Conservation (phyloP, 768 basidiomycete species). For the Termitomyces titanicus region DNA sequence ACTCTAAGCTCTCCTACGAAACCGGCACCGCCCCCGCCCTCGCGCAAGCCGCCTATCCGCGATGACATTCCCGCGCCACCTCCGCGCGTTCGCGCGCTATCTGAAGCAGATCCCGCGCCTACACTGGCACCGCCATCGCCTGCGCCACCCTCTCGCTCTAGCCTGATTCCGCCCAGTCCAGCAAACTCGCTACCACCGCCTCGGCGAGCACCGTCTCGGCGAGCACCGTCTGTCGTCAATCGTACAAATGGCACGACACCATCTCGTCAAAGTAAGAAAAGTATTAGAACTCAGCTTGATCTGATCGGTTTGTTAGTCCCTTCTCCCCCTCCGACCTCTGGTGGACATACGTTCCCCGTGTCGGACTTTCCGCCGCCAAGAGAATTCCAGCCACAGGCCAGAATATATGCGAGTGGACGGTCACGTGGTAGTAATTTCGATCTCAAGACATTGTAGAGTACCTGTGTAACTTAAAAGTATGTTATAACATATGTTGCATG, state of each 20-base stretch:
- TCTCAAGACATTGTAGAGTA: constrained; percentile 30
- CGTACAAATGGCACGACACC: constrained; percentile 27
- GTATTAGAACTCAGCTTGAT: not conserved
- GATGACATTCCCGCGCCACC: constrained; percentile 29
- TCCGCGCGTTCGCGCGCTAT: constrained; percentile 39
- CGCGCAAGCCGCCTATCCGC: constrained; percentile 27
- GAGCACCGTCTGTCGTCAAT: constrained; percentile 5
- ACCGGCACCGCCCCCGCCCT: constrained; percentile 30
- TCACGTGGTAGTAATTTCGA: constrained; percentile 73
- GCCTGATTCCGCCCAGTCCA: constrained; percentile 21
- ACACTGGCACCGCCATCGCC: constrained; percentile 6
- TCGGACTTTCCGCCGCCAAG: constrained; percentile 77
- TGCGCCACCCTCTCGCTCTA: constrained; percentile 23
- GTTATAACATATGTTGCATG: not conserved
- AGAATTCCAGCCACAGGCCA: constrained; percentile 45
- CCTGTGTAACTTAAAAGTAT: not conserved
- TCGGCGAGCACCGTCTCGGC: constrained; percentile 10
- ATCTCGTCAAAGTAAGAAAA: constrained; percentile 47
- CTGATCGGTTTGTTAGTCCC: constrained; percentile 30
- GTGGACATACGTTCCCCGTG: constrained; percentile 72
- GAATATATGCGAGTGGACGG: constrained; percentile 63
- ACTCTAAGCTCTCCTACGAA: constrained; percentile 17
- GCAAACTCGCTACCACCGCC: constrained; percentile 6
- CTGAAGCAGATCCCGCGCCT: constrained; percentile 31
- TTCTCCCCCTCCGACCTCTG: constrained; percentile 56